Evolutionary conservation across 805 yeast species (phyloP).

Genomic region (Grigorovia jiainica): DNA sequence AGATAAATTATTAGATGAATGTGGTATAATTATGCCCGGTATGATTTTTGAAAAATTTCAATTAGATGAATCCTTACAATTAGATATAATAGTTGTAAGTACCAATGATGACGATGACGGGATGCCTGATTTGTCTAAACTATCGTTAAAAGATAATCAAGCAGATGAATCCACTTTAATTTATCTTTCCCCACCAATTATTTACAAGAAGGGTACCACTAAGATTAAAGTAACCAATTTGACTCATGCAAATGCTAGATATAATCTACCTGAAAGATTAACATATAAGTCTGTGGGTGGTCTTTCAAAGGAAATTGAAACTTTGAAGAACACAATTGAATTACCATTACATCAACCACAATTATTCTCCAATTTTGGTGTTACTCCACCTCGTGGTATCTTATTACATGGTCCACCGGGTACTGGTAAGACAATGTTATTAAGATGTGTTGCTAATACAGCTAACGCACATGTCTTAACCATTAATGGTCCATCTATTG

Average conservation of each 20-base stretch:
- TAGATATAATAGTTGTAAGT: constrained; percentile 18
- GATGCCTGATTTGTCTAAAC: constrained; percentile 32
- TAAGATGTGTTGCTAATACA: constrained; percentile 73
- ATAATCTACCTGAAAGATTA: constrained; percentile 34
- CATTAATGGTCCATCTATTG: constrained; percentile 85
- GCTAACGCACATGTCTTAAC: constrained; percentile 74
- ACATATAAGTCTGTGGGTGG: constrained; percentile 69
- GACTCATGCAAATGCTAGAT: constrained; percentile 30
- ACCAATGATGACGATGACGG: constrained; percentile 27
- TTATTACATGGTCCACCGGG: constrained; percentile 94
- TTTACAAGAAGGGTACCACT: constrained; percentile 34
- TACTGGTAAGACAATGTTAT: constrained; percentile 87
- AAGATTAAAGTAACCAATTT: constrained; percentile 17
- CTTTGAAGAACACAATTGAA: constrained; percentile 58
- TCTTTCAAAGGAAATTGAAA: constrained; percentile 48
- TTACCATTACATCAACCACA: constrained; percentile 74
- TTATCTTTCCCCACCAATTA: constrained; percentile 38
- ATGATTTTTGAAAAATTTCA: constrained; percentile 27
- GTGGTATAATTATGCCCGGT: constrained; percentile 57
- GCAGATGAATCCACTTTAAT: constrained; percentile 9
- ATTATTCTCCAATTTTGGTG: constrained; percentile 74
- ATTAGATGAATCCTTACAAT: constrained; percentile 7
- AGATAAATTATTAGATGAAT: constrained; percentile 38
- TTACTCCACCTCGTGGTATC: constrained; percentile 90
- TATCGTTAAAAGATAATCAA: constrained; percentile 13